Evolutionary conservation across 371 early-diverging fungal genomes (phyloP).

Genomic region (Rhizopus delemar): DNA sequence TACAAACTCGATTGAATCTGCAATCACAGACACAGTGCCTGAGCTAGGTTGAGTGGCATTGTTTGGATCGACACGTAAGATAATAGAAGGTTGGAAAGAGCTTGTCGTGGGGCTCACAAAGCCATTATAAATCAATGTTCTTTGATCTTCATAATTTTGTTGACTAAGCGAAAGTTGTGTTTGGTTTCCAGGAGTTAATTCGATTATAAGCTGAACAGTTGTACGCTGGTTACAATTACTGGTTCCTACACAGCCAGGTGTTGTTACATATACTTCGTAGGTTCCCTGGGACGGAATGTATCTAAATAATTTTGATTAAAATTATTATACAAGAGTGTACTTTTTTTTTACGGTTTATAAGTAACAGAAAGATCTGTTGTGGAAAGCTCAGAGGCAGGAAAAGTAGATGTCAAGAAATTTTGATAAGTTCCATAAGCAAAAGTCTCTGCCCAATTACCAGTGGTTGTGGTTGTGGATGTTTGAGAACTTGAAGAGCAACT

Average conservation of each 20-base stretch:
- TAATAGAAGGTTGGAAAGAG: constrained; percentile 35
- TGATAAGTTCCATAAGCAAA: constrained; percentile 45
- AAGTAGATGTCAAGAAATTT: constrained; percentile 36
- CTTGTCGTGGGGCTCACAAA: constrained; percentile 38
- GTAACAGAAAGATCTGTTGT: constrained; percentile 47
- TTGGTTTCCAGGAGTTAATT: constrained; percentile 40
- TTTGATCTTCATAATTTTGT: constrained; percentile 38
- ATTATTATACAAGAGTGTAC: neutral
- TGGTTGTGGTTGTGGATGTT: constrained; percentile 23
- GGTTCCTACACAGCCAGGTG: constrained; percentile 69
- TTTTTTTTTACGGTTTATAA: constrained; percentile 48
- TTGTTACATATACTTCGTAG: constrained; percentile 63
- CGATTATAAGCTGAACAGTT: constrained; percentile 47
- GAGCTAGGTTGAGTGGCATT: constrained; percentile 23
- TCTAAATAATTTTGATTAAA: constrained; percentile 18
- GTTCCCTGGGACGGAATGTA: constrained; percentile 63
- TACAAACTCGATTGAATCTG: constrained; percentile 35
- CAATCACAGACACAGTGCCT: constrained; percentile 26
- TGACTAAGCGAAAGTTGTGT: constrained; percentile 44
- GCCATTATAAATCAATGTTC: constrained; percentile 53
- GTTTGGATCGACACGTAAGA: constrained; percentile 20
- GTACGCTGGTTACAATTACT: constrained; percentile 57
- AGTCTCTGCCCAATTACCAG: constrained; percentile 38
- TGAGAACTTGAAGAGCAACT: constrained; percentile 1
- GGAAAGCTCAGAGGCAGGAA: constrained; percentile 36